Percentiles rank a stretch among this genome's conserved stretches.
Conservation (phyloP, 768 basidiomycete species). For the Leccinum imitatum region DNA sequence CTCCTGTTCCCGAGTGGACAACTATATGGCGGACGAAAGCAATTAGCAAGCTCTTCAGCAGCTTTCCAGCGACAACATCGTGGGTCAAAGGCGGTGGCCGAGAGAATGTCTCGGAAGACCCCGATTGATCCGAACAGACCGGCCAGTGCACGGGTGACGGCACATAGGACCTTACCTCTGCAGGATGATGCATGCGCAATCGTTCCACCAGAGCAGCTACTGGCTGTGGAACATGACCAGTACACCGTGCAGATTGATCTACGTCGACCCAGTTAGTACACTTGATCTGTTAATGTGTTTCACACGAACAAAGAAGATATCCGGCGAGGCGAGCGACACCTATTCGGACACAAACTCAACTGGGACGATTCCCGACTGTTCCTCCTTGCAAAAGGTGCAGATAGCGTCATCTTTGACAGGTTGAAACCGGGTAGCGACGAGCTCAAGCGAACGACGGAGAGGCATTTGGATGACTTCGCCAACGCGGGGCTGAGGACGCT, state of each 20-base stretch:
- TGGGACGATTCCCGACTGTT: conserved; percentile 64
- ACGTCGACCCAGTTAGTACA: too few relatives aligned
- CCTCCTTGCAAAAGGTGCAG: conserved; percentile 88
- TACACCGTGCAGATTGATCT: too few relatives aligned
- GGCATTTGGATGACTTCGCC: conserved; percentile 85
- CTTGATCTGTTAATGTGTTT: too few relatives aligned
- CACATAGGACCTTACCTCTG: too few relatives aligned
- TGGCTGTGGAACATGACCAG: too few relatives aligned
- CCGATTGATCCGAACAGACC: too few relatives aligned
- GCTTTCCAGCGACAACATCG: conserved; percentile 65
- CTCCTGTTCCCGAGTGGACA: conserved; percentile 33
- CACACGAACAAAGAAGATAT: too few relatives aligned
- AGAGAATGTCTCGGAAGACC: too few relatives aligned
- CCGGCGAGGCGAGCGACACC: too few relatives aligned
- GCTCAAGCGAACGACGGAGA: conserved; percentile 75
- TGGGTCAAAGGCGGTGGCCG: conserved; percentile 41
- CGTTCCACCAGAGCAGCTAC: too few relatives aligned
- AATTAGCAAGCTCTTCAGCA: conserved; percentile 51
- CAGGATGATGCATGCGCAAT: too few relatives aligned
- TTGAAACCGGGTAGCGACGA: conserved; percentile 69
- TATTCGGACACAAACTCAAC: conserved; percentile 48
- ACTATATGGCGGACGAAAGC: conserved; percentile 41
- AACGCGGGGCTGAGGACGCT: conserved; percentile 85
- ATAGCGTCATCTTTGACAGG: conserved; percentile 96
- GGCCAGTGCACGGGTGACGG: too few relatives aligned